phyloP scores from a whole-genome alignment of 108 stramenopile species.

The Cyclostephanos invisitatus region DNA sequence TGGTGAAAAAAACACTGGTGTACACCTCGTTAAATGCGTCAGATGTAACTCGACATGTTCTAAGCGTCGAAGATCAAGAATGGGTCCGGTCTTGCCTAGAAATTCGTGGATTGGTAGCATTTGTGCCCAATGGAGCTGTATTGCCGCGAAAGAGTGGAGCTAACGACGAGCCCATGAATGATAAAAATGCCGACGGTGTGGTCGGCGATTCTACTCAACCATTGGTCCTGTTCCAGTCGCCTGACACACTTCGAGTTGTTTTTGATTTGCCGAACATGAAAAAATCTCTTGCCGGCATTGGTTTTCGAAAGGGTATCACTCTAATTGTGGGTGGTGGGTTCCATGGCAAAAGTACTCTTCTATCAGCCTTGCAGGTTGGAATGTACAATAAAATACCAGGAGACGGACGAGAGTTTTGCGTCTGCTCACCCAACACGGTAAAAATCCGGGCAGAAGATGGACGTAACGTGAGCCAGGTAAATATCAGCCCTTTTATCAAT shows the following conservation, averaged over 20 bases:
- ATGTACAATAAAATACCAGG: slow-evolving; percentile 94
- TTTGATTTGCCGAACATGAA: slow-evolving; percentile 63
- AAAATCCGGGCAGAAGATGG: slow-evolving; percentile 98
- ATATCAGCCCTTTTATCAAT: slow-evolving; percentile 94
- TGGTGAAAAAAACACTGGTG: slow-evolving; percentile 59
- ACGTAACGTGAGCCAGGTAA: slow-evolving; percentile 73
- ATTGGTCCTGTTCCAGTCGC: slow-evolving; percentile 69
- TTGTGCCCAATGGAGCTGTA: slow-evolving; percentile 86
- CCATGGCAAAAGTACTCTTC: slow-evolving; percentile 95
- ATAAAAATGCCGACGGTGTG: slow-evolving; percentile 7
- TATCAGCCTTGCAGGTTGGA: slow-evolving; percentile 89
- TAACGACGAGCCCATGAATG: slow-evolving; percentile 84
- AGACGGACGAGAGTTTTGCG: slow-evolving; percentile 94
- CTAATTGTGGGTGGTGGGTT: slow-evolving; percentile 98
- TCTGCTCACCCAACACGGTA: slow-evolving; percentile 68
- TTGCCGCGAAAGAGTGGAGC: slow-evolving; percentile 89
- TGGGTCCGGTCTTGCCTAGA: slow-evolving; percentile 74
- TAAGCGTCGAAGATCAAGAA: slow-evolving; percentile 86
- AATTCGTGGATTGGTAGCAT: slow-evolving; percentile 75
- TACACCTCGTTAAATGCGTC: slow-evolving; percentile 55
- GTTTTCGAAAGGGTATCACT: slow-evolving; percentile 89
- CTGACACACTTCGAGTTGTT: slow-evolving; percentile 48
- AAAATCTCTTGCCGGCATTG: slow-evolving; percentile 84
- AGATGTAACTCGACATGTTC: slow-evolving; percentile 70
- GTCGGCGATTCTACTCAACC: slow-evolving; percentile 14